phyloP scores from a whole-genome alignment of 305 asterid species.

The Solanum hybrid region DNA sequence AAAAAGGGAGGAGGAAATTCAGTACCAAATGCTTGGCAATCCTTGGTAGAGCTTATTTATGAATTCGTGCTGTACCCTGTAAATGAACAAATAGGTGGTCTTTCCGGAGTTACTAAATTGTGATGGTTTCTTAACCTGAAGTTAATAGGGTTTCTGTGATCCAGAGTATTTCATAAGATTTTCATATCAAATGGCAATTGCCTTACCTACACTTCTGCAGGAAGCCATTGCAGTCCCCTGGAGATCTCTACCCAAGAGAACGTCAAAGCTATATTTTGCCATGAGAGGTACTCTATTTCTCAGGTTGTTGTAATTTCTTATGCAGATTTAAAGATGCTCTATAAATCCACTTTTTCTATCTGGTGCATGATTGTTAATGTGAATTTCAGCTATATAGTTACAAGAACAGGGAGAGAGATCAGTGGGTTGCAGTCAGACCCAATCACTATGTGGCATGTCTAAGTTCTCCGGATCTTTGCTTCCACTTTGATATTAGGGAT shows the following conservation, averaged over 20 bases:
- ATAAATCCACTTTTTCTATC: not conserved
- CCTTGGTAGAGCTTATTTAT: no score
- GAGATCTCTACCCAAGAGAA: conserved; percentile 78
- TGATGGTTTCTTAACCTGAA: not conserved
- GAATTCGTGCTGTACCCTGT: not conserved
- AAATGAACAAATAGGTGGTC: not conserved
- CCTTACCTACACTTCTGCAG: conserved; percentile 25
- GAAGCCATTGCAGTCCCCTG: conserved; percentile 82
- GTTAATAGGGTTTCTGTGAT: not conserved
- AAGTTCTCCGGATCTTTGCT: not conserved
- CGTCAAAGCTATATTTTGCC: conserved; percentile 71
- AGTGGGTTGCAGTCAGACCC: not conserved
- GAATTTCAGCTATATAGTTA: not conserved
- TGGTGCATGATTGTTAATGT: not conserved
- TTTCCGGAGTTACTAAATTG: not conserved
- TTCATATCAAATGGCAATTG: not conserved
- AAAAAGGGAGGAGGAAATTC: no score
- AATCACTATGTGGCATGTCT: not conserved
- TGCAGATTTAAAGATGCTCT: not conserved
- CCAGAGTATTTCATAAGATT: not conserved
- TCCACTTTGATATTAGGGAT: not conserved
- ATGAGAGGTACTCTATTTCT: conserved; percentile 56
- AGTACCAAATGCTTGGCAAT: no score
- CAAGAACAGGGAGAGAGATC: not conserved
- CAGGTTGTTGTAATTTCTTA: not conserved